These are phyloP conservation scores for Hymenoscyphus occultus DNA, from an alignment of 2,329 filamentous ascomycete genomes.

Conservation along the genomic window DNA sequence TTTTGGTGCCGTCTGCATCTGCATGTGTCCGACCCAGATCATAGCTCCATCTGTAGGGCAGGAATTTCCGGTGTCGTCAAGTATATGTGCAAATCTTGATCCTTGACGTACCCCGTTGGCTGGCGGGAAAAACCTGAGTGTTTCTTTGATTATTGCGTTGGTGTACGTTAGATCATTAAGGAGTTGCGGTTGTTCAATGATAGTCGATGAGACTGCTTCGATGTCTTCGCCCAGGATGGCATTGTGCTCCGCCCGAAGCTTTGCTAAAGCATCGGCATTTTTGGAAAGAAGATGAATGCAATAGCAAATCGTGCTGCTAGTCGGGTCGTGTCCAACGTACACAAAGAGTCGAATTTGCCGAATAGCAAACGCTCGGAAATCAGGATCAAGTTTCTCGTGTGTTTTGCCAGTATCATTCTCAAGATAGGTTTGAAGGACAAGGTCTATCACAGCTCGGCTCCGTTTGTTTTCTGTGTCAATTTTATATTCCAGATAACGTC, in stretches of 20 bases:
- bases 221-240: background rate
- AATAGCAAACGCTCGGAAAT: background rate
- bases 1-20: background rate
- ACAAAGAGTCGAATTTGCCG: background rate
- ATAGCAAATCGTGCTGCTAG: background rate
- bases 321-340: background rate
- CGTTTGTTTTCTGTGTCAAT: conserved; percentile 7
- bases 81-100: background rate
- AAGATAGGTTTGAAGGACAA: conserved; percentile 23
- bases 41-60: background rate
- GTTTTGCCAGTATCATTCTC: background rate
- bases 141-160: background rate
- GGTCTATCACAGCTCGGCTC: conserved; percentile 22
- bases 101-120: background rate
- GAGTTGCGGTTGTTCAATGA: background rate
- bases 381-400: background rate
- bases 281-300: background rate
- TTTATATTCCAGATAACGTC: conserved; percentile 14
- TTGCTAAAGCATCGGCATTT: background rate
- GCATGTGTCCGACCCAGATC: background rate
- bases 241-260: background rate
- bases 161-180: background rate
- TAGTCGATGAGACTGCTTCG: background rate
- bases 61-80: background rate
- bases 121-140: background rate